Evolutionary conservation across 75 land plant species (phyloP).

Genomic region (Larix kaempferi): DNA sequence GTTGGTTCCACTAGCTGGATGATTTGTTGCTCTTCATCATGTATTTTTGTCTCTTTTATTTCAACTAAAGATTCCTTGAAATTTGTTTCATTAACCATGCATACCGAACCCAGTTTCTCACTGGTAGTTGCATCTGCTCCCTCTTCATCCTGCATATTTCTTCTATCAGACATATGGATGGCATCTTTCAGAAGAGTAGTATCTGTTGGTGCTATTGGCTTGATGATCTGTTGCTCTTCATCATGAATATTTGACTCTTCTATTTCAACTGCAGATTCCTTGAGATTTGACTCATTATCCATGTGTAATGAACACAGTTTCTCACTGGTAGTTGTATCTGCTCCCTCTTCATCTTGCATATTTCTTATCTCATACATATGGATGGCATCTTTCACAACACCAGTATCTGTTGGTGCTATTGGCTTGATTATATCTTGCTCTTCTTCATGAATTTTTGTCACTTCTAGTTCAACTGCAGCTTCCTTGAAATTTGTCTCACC

Average conservation of each 20-base stretch:
- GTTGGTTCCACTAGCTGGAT: too few species aligned
- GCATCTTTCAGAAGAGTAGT: too few species aligned
- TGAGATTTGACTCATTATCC: background rate
- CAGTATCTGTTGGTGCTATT: background rate
- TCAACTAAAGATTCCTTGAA: background rate
- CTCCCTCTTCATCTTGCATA: too few species aligned
- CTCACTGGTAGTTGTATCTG: too few species aligned
- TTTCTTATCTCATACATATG: too few species aligned
- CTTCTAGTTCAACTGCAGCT: background rate
- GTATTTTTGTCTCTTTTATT: background rate
- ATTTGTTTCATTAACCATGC: background rate
- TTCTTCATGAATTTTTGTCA: background rate
- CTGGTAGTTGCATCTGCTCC: too few species aligned
- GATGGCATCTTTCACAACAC: too few species aligned
- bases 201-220: background rate
- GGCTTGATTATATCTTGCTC: background rate
- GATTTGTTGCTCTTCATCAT: background rate
- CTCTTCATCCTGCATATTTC: too few species aligned
- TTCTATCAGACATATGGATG: too few species aligned
- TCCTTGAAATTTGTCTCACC: background rate
- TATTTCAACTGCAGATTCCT: background rate
- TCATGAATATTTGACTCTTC: background rate
- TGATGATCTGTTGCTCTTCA: background rate
- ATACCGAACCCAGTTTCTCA: background rate
- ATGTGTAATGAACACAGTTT: background rate